Percentiles rank a stretch among this genome's conserved stretches.
phyloP scores from a whole-genome alignment of 345 rosid genomes.

The Tarenaya hassleriana region DNA sequence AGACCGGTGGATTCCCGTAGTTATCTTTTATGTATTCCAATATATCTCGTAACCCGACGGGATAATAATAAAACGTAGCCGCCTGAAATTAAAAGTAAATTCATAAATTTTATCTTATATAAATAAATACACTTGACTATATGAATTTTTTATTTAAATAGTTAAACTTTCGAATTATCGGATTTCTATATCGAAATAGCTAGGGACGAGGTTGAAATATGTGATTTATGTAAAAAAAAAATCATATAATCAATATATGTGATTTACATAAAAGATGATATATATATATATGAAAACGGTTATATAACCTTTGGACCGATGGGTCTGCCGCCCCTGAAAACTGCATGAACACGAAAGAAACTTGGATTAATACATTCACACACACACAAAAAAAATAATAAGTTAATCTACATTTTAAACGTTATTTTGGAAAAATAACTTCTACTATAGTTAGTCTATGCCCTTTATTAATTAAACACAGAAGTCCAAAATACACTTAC shows the following conservation, averaged over 20 bases:
- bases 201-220: no score
- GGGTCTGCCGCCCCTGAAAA: neutral
- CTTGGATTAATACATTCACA: no score
- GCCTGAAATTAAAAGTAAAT: neutral
- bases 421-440: neutral
- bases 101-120: no score
- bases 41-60: neutral
- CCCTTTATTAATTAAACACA: neutral
- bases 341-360: neutral
- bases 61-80: neutral
- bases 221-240: no score
- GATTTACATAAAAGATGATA: no score
- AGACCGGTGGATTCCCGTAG: neutral
- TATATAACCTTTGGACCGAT: conserved; percentile 13
- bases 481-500: no score
- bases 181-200: no score
- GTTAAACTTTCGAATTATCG: no score
- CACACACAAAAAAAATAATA: no score
- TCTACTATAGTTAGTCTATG: neutral
- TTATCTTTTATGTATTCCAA: neutral
- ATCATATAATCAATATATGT: neutral
- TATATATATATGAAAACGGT: neutral
- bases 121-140: no score
- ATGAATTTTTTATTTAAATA: no score
- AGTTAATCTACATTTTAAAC: neutral